Evolutionary conservation across 2,329 filamentous ascomycete species (phyloP).

Genomic region (Paradendryphiella salina): DNA sequence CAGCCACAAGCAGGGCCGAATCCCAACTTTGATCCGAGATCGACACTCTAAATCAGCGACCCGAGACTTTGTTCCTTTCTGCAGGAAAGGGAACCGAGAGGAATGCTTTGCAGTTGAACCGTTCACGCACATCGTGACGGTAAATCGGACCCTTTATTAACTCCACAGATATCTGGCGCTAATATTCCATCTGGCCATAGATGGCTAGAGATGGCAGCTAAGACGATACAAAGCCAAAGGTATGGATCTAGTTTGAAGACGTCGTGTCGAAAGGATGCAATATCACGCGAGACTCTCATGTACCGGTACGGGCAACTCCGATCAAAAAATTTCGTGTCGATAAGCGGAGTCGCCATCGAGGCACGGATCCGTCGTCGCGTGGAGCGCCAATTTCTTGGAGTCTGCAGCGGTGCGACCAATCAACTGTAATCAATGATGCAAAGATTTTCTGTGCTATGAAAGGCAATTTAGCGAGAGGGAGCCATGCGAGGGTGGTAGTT

Average conservation of each 20-base stretch:
- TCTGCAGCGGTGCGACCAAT: no score
- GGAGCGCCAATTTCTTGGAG: not conserved
- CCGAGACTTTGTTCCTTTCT: not conserved
- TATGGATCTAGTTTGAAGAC: slow-evolving; percentile 1
- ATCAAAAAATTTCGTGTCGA: not conserved
- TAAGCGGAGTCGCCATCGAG: no score
- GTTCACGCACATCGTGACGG: not conserved
- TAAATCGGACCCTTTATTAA: slow-evolving; percentile 1
- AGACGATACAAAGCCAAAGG: not conserved
- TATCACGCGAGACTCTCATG: not conserved
- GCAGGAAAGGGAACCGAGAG: not conserved
- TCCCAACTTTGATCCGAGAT: not conserved
- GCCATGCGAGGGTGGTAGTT: no score
- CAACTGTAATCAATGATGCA: no score
- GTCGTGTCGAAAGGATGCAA: not conserved
- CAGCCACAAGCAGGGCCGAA: not conserved
- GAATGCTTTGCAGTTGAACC: not conserved
- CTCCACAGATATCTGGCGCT: slow-evolving; percentile 1
- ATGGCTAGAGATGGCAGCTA: not conserved
- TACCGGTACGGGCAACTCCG: not conserved
- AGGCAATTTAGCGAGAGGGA: no score
- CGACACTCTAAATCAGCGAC: not conserved
- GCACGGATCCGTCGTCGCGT: not conserved
- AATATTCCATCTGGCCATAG: not conserved
- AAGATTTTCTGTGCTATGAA: no score